phyloP scores from a whole-genome alignment of 2,329 filamentous ascomycete genomes.

The Alternaria postmessia region DNA sequence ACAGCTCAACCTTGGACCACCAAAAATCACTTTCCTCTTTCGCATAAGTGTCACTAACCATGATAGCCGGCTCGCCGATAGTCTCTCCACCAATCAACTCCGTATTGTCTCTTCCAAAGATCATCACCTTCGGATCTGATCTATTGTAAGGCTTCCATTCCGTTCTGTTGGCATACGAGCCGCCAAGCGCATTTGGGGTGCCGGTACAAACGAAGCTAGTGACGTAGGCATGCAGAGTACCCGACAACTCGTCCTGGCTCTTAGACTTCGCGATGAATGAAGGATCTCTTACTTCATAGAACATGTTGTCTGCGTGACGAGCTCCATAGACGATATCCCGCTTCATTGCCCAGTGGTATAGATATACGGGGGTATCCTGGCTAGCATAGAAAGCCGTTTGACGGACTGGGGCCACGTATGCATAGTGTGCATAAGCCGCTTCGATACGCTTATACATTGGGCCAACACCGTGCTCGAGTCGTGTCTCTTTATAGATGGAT shows the following conservation, averaged over 20 bases:
- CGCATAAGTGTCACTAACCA: slow-evolving; percentile 54
- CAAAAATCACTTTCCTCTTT: slow-evolving; percentile 65
- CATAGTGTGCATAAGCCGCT: slow-evolving; percentile 70
- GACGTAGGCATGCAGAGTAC: slow-evolving; percentile 41
- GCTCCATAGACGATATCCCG: slow-evolving; percentile 47
- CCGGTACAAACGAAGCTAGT: slow-evolving; percentile 45
- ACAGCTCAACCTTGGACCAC: slow-evolving; percentile 60
- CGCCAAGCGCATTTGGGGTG: slow-evolving; percentile 38
- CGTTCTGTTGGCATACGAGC: slow-evolving; percentile 13
- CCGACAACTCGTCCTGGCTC: slow-evolving; percentile 41
- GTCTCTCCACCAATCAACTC: slow-evolving; percentile 54
- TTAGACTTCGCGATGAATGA: slow-evolving; percentile 29
- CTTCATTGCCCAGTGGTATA: slow-evolving; percentile 69
- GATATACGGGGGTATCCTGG: slow-evolving; percentile 55
- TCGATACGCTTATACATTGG: slow-evolving; percentile 66
- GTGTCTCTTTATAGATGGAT: slow-evolving; percentile 54
- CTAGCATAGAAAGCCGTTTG: slow-evolving; percentile 62
- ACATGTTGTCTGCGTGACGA: slow-evolving; percentile 48
- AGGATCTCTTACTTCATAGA: slow-evolving; percentile 43
- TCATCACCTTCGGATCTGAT: slow-evolving; percentile 42
- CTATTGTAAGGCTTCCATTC: slow-evolving; percentile 32
- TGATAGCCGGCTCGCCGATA: slow-evolving; percentile 49
- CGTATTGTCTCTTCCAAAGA: slow-evolving; percentile 69
- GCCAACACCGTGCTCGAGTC: slow-evolving; percentile 48
- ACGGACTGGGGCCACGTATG: slow-evolving; percentile 70